Evolutionary conservation across 139 green algal genomes (phyloP).

Genomic region (Asterochloris erici): DNA sequence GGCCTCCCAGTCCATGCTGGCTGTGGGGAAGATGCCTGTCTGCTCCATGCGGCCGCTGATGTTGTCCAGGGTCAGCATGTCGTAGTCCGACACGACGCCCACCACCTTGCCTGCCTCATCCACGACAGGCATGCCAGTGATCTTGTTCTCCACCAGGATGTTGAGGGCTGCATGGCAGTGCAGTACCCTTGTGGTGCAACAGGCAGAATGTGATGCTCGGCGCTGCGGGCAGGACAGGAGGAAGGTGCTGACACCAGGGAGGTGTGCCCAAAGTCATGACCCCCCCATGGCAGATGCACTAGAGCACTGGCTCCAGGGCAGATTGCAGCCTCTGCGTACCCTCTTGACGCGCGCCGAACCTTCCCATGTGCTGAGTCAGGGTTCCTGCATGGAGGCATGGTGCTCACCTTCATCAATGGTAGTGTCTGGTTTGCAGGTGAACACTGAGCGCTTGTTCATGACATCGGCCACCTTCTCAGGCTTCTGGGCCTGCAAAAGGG

Average conservation of each 20-base stretch:
- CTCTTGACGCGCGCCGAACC: too few relatives aligned
- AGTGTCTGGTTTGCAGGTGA: conserved; percentile 35
- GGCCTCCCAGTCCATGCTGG: conserved; percentile 46
- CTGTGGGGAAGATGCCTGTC: conserved; percentile 54
- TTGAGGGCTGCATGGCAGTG: conserved; percentile 39
- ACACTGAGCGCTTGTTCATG: conserved; percentile 43
- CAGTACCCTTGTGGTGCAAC: neutral
- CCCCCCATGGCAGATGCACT: too few relatives aligned
- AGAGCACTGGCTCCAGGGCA: too few relatives aligned
- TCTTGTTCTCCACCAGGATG: conserved; percentile 46
- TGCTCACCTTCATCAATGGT: conserved; percentile 47
- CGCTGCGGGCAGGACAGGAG: neutral
- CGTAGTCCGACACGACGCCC: conserved; percentile 80
- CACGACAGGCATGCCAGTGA: conserved; percentile 63
- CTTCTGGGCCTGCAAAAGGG: neutral
- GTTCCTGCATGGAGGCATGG: neutral
- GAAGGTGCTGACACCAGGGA: neutral
- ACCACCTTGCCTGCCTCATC: conserved; percentile 45
- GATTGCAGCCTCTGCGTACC: too few relatives aligned
- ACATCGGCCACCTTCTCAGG: conserved; percentile 43
- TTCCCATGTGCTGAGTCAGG: neutral
- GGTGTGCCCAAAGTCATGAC: neutral
- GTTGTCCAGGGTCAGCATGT: conserved; percentile 72
- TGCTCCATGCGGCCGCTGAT: conserved; percentile 41
- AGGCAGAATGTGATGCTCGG: neutral